Evolutionary conservation across 2,329 filamentous ascomycete genomes (phyloP).

Genomic region (Leptodontidium sp.): DNA sequence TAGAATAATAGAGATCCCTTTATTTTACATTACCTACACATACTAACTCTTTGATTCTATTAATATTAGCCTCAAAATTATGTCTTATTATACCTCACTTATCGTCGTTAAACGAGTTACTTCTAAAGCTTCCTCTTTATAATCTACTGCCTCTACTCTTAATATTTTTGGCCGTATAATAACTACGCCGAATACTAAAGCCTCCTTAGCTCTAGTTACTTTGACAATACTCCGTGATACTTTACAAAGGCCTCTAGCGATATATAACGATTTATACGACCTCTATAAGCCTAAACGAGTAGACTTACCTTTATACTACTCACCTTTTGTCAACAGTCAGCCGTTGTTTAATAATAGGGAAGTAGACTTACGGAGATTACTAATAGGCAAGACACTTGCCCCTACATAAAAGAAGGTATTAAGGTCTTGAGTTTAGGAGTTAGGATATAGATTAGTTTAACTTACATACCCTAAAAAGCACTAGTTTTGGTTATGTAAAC

Average conservation of each 20-base stretch:
- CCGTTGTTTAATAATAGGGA: not conserved
- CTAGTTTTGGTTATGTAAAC: not conserved
- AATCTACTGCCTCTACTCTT: too few relatives aligned
- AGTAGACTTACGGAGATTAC: not conserved
- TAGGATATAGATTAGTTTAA: not conserved
- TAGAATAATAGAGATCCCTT: too few relatives aligned
- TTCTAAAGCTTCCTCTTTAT: too few relatives aligned
- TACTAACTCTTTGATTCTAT: too few relatives aligned
- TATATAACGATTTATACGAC: not conserved
- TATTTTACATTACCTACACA: too few relatives aligned
- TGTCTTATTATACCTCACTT: too few relatives aligned
- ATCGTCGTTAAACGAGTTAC: too few relatives aligned
- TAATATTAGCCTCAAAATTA: too few relatives aligned
- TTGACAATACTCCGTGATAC: not conserved
- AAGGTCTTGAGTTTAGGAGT: not conserved
- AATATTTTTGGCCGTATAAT: too few relatives aligned
- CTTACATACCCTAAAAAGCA: not conserved
- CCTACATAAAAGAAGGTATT: not conserved
- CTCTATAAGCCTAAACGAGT: not conserved
- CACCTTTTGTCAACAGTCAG: not conserved
- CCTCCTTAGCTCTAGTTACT: not conserved
- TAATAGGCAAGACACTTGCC: not conserved
- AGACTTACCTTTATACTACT: not conserved
- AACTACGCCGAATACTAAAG: too few relatives aligned
- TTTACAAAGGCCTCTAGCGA: not conserved